Percentiles rank a stretch among this genome's conserved stretches.
Evolutionary conservation across 371 early-diverging fungal species (phyloP).

Genomic region (Cokeromyces recurvatus): DNA sequence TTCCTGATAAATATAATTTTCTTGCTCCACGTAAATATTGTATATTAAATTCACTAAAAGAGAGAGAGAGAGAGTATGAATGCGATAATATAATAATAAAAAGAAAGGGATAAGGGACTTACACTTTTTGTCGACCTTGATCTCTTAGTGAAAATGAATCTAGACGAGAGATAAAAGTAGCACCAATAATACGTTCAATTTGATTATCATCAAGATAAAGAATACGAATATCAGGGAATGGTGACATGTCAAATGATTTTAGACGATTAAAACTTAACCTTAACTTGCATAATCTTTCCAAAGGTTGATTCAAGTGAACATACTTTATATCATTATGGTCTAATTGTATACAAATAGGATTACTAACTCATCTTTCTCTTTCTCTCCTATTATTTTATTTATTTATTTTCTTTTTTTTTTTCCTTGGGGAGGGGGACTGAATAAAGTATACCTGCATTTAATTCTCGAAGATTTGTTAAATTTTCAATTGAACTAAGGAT

Average conservation of each 20-base stretch:
- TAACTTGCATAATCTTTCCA: constrained; percentile 35
- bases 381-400: neutral
- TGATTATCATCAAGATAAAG: constrained; percentile 54
- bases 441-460: constrained; percentile 18
- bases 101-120: constrained; percentile 2
- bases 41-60: constrained; percentile 40
- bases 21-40: constrained; percentile 41
- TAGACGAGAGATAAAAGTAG: constrained; percentile 30
- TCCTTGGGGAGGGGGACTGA: no score
- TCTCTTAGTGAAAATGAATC: constrained; percentile 52
- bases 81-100: neutral
- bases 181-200: constrained; percentile 38
- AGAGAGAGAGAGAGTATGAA: neutral
- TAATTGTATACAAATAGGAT: no score
- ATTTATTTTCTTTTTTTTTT: no score
- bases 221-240: constrained; percentile 45
- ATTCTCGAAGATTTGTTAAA: constrained; percentile 27
- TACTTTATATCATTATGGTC: constrained; percentile 49
- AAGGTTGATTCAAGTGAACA: constrained; percentile 33
- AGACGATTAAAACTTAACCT: constrained; percentile 47
- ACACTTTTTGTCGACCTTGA: constrained; percentile 46
- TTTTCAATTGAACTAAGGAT: constrained; percentile 40
- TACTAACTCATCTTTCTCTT: no score
- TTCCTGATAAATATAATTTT: constrained; percentile 53
- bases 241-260: constrained; percentile 36